These are phyloP conservation scores for Starmerella apis DNA, from an alignment of 805 yeast genomes.

Conservation along the genomic window DNA sequence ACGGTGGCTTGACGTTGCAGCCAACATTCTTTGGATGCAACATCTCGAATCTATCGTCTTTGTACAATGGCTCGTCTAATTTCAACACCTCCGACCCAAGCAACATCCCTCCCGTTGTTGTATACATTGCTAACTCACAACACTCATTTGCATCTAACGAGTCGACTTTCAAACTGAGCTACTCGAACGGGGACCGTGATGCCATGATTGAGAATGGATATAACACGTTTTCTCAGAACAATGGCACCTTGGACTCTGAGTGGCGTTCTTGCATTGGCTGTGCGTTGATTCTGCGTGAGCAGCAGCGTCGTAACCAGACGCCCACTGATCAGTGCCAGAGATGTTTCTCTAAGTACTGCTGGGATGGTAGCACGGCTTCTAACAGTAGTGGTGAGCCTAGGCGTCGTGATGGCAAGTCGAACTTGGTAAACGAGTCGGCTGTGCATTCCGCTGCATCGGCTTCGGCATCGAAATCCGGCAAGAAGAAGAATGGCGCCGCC, in stretches of 20 bases:
- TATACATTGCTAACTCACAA: constrained; percentile 68
- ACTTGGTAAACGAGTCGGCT: constrained; percentile 13
- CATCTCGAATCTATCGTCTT: constrained; percentile 46
- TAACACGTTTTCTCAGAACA: constrained; percentile 58
- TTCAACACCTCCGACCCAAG: constrained; percentile 14
- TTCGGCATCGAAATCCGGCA: constrained; percentile 4
- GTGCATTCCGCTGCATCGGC: constrained; percentile 8
- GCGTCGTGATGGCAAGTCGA: constrained; percentile 33
- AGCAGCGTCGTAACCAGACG: constrained; percentile 53
- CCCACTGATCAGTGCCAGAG: constrained; percentile 60
- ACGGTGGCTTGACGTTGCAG: constrained; percentile 35
- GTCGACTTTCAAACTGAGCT: constrained; percentile 59
- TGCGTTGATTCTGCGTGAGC: constrained; percentile 72
- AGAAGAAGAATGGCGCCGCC: constrained; percentile 15
- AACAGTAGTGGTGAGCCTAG: constrained; percentile 8
- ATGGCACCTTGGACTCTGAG: constrained; percentile 56
- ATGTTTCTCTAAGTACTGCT: constrained; percentile 70
- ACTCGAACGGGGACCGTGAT: constrained; percentile 47
- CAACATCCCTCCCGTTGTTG: constrained; percentile 53
- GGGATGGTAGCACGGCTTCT: constrained; percentile 43
- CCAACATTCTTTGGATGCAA: constrained; percentile 83
- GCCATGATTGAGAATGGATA: constrained; percentile 65
- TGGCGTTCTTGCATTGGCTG: constrained; percentile 75
- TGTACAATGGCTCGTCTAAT: constrained; percentile 37
- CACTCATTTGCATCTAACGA: constrained; percentile 56